A percentile compares a stretch with the other conserved stretches of the same genome.
phyloP scores from a whole-genome alignment of 352 stramenopile species.

The Pythium folliculosum region DNA sequence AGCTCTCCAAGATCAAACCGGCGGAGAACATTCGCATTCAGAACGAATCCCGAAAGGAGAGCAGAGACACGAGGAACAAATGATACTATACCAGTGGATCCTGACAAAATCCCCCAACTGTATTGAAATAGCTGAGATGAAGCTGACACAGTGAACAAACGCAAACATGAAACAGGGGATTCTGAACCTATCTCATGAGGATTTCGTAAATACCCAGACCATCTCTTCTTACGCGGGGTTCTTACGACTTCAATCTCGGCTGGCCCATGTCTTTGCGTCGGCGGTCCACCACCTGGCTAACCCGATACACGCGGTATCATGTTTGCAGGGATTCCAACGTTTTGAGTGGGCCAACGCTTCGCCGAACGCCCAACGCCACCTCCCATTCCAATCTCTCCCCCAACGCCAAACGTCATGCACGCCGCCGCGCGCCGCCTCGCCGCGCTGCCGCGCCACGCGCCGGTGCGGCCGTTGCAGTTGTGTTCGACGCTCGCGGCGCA shows the following conservation, averaged over 20 bases:
- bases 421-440: constrained; percentile 12
- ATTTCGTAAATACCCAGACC: neutral
- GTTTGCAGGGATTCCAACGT: neutral
- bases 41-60: neutral
- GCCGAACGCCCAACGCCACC: neutral
- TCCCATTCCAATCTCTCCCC: neutral
- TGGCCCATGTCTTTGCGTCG: constrained; percentile 19
- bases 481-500: neutral
- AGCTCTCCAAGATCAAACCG: constrained; percentile 19
- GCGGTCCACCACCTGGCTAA: constrained; percentile 7
- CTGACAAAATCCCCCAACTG: too few species aligned
- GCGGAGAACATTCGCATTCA: constrained; percentile 28
- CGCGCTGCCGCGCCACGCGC: constrained; percentile 6
- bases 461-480: constrained; percentile 2
- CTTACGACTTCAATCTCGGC: constrained; percentile 29
- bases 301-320: neutral
- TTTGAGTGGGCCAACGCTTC: constrained; percentile 27
- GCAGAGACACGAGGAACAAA: constrained; percentile 11
- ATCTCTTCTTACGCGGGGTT: neutral
- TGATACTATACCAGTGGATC: constrained; percentile 5
- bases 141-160: neutral
- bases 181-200: neutral
- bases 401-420: neutral
- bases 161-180: neutral
- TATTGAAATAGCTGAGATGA: neutral